phyloP scores from a whole-genome alignment of 2,329 filamentous ascomycete species.

The Diaporthe ampelina region DNA sequence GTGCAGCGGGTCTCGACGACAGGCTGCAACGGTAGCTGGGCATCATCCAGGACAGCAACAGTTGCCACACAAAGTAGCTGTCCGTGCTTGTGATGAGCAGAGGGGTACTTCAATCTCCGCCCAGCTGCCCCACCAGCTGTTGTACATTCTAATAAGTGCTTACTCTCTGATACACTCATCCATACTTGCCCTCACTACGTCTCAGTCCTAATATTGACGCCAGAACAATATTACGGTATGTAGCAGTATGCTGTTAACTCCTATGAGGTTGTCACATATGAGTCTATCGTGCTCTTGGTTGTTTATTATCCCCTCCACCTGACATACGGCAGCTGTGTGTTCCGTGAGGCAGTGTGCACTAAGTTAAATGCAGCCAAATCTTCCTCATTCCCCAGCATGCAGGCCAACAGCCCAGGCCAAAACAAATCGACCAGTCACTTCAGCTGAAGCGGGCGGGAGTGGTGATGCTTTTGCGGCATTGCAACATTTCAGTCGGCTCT shows the following conservation, averaged over 20 bases:
- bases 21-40: constrained; percentile 7
- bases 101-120: constrained; percentile 25
- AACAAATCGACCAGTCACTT: constrained; percentile 15
- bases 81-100: constrained; percentile 11
- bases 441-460: constrained; percentile 32
- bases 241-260: too few species aligned
- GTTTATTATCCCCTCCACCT: too few species aligned
- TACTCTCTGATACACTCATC: too few species aligned
- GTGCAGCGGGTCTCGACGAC: background rate
- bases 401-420: background rate
- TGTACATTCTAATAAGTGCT: background rate
- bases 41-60: background rate
- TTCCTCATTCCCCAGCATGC: background rate
- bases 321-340: background rate
- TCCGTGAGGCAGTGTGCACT: constrained; percentile 9
- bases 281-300: too few species aligned
- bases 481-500: constrained; percentile 36
- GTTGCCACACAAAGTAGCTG: background rate
- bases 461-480: constrained; percentile 22
- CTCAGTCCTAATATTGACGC: background rate
- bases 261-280: too few species aligned
- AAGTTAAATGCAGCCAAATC: background rate
- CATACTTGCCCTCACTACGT: background rate
- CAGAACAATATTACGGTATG: background rate
- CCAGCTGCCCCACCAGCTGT: constrained; percentile 13